Evolutionary conservation across 1,284 basidiomycete genomes (phyloP), one percentile per base, ranked within the genome.

Genomic region (Rhodofomes roseus): DNA sequence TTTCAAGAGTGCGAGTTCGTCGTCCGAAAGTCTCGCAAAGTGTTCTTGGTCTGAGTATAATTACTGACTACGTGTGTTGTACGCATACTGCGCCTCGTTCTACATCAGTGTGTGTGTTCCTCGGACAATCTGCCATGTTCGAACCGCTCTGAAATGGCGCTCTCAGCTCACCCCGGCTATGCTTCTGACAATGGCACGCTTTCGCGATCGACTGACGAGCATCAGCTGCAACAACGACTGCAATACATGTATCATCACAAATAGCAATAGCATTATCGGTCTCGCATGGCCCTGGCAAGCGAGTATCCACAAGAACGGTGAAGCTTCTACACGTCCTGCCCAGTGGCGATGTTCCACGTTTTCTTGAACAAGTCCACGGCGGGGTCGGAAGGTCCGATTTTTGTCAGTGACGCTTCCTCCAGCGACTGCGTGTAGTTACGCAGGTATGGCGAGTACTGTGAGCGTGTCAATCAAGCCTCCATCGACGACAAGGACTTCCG

Each of bases 401-500:
- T 83, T 9, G 80, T 74, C 60, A 91, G 84, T 9, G 87, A 85
- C 5, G 90, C 80, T 0, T 83, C 80, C 57, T 82, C 79, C 20
- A 92, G 75, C 12, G 90, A 88, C 27, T 81, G 82, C 50, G 81
- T 76, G 70, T 89, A 90, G 60, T 81, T 89, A 43, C 85, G 82
- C 44, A 92, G 73, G 70, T 92, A 90, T 0, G 89, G 86, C 7
- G 89, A 83, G 66, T 90, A 92, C 91, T 92, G 60, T 16, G 53
- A 29, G 43, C 18, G 41, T 36, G 9, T 51, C 14, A 46, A 29
- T 48, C 36, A 43, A 9, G 18, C 56, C 53, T n/a, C 41, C 6
- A 5, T n/a, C 7, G 16, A 9, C 9, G 3, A 16, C 14, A 25
- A 16, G 25, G 2, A 18, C 8, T 11, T 23, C 43, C n/a, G 27